These are phyloP conservation scores for Globisporangium nodosum DNA, from an alignment of 352 stramenopile species.

Conservation along the genomic window DNA sequence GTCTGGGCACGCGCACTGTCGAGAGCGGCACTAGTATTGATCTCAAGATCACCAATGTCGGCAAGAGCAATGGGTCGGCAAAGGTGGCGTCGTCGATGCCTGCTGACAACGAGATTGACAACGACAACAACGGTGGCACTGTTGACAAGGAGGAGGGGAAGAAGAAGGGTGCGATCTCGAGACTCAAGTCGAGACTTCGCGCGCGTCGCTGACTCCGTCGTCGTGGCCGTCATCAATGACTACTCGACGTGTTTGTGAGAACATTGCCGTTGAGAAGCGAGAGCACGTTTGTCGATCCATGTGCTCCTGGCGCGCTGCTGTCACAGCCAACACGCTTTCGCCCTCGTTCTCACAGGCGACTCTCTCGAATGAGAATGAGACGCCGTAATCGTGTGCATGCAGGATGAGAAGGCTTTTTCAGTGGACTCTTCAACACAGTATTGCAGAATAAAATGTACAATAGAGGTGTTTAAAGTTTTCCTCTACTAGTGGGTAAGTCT, in stretches of 20 bases:
- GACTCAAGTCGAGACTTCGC: neutral
- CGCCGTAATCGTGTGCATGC: neutral
- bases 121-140: neutral
- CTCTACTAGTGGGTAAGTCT: too few species aligned
- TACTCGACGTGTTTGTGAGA: too few species aligned
- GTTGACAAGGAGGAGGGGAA: neutral
- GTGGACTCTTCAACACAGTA: neutral
- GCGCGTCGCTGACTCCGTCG: neutral
- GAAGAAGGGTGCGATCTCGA: neutral
- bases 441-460: neutral
- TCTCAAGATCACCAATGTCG: neutral
- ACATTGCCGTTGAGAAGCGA: too few species aligned
- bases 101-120: neutral
- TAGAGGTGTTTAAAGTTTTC: neutral
- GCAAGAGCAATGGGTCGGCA: neutral
- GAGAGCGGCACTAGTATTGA: neutral
- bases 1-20: conserved; percentile 10
- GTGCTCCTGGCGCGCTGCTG: too few species aligned
- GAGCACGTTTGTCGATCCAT: too few species aligned
- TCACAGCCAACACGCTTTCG: too few species aligned
- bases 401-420: neutral
- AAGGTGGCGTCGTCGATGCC: neutral
- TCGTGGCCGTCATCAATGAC: too few species aligned
- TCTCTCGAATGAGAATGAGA: neutral
- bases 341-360: neutral